These are phyloP conservation scores for Ensete glaucum DNA, from an alignment of 176 grass and related monocot genomes.

Conservation along the genomic window DNA sequence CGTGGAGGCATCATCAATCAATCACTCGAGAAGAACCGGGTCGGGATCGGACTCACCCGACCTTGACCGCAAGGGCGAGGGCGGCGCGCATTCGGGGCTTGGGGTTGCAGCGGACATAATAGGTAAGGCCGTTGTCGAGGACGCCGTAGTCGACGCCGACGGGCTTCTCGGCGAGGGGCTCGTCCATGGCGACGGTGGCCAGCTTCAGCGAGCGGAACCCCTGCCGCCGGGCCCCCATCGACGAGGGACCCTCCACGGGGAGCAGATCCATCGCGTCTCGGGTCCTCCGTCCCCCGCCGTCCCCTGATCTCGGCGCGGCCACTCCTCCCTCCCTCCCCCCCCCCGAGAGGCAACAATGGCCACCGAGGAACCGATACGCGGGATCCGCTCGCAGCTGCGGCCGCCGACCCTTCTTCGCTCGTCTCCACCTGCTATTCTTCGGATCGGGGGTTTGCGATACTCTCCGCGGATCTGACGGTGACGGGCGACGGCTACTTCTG, in stretches of 20 bases:
- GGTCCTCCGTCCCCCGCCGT: background rate
- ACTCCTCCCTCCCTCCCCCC: background rate
- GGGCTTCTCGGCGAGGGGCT: conserved; percentile 52
- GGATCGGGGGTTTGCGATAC: too few relatives aligned
- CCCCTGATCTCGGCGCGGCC: background rate
- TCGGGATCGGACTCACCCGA: conserved; percentile 58
- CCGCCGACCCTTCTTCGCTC: background rate
- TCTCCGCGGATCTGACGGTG: background rate
- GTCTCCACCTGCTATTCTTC: background rate
- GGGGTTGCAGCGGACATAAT: conserved; percentile 84
- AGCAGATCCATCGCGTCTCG: conserved; percentile 70
- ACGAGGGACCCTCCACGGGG: conserved; percentile 31
- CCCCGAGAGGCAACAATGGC: too few relatives aligned
- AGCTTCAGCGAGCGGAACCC: conserved; percentile 92
- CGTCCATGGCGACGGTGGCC: conserved; percentile 64
- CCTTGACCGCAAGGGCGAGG: conserved; percentile 95
- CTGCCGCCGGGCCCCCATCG: conserved; percentile 42
- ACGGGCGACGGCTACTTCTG: background rate
- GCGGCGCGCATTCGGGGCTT: conserved; percentile 94
- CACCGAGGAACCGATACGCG: background rate
- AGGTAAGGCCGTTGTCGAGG: conserved; percentile 80
- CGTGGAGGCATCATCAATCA: background rate
- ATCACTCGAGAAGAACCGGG: background rate
- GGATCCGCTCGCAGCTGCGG: background rate
- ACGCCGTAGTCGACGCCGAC: conserved; percentile 69